Conservation (phyloP, 2,329 filamentous ascomycete genomes). For the Alternaria conjuncta region DNA sequence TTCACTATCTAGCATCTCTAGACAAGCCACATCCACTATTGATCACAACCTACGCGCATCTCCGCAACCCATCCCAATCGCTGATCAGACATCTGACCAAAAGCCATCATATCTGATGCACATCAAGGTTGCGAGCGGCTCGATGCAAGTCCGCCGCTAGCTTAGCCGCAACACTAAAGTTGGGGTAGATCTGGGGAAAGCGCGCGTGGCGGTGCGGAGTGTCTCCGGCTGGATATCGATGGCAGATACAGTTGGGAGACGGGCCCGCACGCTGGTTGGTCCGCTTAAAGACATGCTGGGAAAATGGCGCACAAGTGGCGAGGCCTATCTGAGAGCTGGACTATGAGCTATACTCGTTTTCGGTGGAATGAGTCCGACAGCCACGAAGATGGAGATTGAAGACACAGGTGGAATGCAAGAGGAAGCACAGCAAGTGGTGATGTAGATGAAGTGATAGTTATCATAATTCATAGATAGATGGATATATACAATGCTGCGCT, state of each 20-base stretch:
- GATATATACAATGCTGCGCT: background rate
- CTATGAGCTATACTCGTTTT: background rate
- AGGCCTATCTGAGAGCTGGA: background rate
- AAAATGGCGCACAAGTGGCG: background rate
- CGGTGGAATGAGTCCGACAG: background rate
- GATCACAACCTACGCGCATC: background rate
- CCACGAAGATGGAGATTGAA: background rate
- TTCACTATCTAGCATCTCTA: background rate
- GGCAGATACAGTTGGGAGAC: background rate
- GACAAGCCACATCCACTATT: background rate
- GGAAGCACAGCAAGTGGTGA: background rate
- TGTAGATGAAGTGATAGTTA: background rate
- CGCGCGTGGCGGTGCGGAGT: background rate
- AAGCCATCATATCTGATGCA: background rate
- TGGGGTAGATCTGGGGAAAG: background rate
- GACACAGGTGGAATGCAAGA: background rate
- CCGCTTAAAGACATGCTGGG: background rate
- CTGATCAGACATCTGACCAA: background rate
- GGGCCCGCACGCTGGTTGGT: background rate
- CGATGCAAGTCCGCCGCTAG: background rate
- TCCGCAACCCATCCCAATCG: background rate
- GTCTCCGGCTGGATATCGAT: background rate
- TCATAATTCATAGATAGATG: slow-evolving; percentile 3
- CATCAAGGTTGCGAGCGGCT: background rate
- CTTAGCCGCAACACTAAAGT: background rate